Evolutionary conservation across 768 basidiomycete genomes (phyloP), one percentile per base, ranked within the genome.

Genomic region (Ramaria sp.): DNA sequence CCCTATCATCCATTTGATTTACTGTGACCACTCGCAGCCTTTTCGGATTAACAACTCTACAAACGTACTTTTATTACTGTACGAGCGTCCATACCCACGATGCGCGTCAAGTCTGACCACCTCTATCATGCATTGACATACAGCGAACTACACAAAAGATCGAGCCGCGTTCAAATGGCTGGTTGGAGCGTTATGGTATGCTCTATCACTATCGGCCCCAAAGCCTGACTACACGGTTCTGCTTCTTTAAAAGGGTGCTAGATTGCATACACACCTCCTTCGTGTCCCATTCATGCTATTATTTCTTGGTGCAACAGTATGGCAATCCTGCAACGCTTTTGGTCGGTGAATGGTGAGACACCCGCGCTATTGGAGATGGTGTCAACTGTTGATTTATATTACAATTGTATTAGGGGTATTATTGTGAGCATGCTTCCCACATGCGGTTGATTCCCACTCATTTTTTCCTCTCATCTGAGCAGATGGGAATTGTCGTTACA

Each of bases 1-100:
- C 7, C 6, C 2, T 42, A 3, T 52, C 6, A 25, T 42, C 39
- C 9, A 41, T 41, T 16, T 39, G 25, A 24, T n/a, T 41, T 1
- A 1, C 38, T 24, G 22, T 25, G 2, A n/a, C 30, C 24, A 9
- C 10, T 8, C 38, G 24, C 8, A 52, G 51, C 15, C 51, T 52
- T 18, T 42, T 52, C 24, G 51, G 51, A 15, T 27, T 52, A 25
- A 52, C 51, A 24, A 41, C 51, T 25, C 20, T 52, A 16, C 51
- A 52, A 27, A 52, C 24, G 12, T 52, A 52, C 13, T 32, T 52
- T 38, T 52, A 52, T 30, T 52, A 25, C 18, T 22, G 51, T 52
- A 16, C 13, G 51, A 25, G 10, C 16, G 34, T 24, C 7, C 13
- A 10, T n/a, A 24, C 22, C n/a, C n/a, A n/a, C n/a, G n/a, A n/a